Evolutionary conservation across 176 grass and related monocot genomes (phyloP).

Genomic region (Miscanthus lutarioriparius): DNA sequence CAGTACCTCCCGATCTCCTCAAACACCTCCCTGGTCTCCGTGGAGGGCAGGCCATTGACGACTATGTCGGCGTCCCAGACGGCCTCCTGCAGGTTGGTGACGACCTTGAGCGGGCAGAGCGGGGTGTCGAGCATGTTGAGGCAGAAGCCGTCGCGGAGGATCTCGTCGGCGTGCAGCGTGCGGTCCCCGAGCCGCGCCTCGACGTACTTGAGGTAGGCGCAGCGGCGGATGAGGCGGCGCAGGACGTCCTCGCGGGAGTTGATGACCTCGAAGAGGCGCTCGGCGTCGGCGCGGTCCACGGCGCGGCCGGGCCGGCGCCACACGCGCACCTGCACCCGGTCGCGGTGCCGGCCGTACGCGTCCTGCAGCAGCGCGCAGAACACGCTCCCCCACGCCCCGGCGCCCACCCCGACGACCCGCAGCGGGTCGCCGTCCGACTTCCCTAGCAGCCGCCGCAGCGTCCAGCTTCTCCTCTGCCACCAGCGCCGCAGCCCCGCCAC

Average conservation of each 20-base stretch:
- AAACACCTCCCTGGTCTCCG: slow-evolving; percentile 91
- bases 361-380: slow-evolving; percentile 93
- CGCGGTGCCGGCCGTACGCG: slow-evolving; percentile 73
- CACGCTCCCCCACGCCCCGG: slow-evolving; percentile 86
- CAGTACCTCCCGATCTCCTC: slow-evolving; percentile 76
- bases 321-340: slow-evolving; percentile 80
- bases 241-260: slow-evolving; percentile 84
- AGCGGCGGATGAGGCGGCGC: slow-evolving; percentile 64
- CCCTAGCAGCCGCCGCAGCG: slow-evolving; percentile 64
- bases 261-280: slow-evolving; percentile 96
- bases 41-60: slow-evolving; percentile 83
- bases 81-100: slow-evolving; percentile 96
- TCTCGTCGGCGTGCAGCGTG: slow-evolving; percentile 84
- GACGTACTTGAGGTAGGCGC: slow-evolving; percentile 92
- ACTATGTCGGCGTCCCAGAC: slow-evolving; percentile 96
- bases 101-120: slow-evolving; percentile 92
- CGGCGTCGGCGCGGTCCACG: slow-evolving; percentile 77
- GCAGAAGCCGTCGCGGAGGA: slow-evolving; percentile 84
- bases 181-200: slow-evolving; percentile 88
- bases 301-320: slow-evolving; percentile 73
- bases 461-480: slow-evolving; percentile 68
- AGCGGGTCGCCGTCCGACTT: slow-evolving; percentile 74
- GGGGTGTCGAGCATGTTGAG: slow-evolving; percentile 98
- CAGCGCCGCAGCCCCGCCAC: slow-evolving; percentile 6
- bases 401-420: slow-evolving; percentile 73